Conservation (phyloP, 2,329 filamentous ascomycete species). For the Mycogone perniciosa region DNA sequence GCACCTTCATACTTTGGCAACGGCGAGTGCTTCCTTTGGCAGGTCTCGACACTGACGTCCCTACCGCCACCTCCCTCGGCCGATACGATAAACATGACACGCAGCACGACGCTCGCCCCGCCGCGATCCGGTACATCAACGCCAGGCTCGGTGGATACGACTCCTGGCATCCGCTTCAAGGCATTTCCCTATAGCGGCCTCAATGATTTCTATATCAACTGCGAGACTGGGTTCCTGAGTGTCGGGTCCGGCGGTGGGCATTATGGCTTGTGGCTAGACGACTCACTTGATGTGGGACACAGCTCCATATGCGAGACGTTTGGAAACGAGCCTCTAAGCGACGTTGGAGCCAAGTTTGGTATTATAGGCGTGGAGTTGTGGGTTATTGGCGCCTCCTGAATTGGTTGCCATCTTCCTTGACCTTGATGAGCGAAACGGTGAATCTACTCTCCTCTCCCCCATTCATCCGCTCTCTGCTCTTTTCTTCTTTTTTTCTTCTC, state of each 20-base stretch:
- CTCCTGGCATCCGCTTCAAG: conserved; percentile 70
- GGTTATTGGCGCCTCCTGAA: conserved; percentile 61
- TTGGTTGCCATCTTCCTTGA: background rate
- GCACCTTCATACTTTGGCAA: conserved; percentile 85
- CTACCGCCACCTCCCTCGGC: conserved; percentile 46
- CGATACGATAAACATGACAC: conserved; percentile 42
- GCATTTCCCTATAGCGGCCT: conserved; percentile 93
- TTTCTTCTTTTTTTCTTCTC: conserved; percentile 4
- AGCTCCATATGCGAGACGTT: conserved; percentile 85
- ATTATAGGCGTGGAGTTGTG: conserved; percentile 88
- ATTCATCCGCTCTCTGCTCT: background rate
- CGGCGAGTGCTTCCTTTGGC: conserved; percentile 79
- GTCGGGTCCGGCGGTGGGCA: conserved; percentile 84
- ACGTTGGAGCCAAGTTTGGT: conserved; percentile 87
- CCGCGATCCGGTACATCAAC: conserved; percentile 20
- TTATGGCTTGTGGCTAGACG: conserved; percentile 91
- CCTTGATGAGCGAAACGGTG: background rate
- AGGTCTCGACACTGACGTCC: conserved; percentile 52
- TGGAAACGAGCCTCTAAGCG: conserved; percentile 88
- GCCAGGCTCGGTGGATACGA: conserved; percentile 47
- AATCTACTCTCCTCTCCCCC: background rate
- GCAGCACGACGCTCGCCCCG: conserved; percentile 33
- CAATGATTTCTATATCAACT: conserved; percentile 96
- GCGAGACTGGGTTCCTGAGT: conserved; percentile 76
- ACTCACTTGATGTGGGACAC: conserved; percentile 74